Evolutionary conservation across 2,329 filamentous ascomycete genomes (phyloP).

Genomic region (Xylariaceae sp.): DNA sequence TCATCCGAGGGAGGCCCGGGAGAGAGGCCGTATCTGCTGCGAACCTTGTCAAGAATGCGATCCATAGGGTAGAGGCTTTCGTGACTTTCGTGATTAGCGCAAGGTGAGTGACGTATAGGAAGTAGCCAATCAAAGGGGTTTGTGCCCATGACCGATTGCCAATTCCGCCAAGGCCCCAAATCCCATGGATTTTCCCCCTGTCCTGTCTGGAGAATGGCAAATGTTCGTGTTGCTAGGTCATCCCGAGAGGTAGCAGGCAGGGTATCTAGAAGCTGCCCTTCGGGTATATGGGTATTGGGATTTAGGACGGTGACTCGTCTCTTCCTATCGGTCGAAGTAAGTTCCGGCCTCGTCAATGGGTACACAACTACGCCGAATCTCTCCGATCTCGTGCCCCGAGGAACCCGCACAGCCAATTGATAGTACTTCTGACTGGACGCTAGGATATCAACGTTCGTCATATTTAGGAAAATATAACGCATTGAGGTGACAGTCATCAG

Average conservation of each 20-base stretch:
- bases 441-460: constrained; percentile 80
- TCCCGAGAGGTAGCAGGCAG: constrained; percentile 36
- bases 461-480: constrained; percentile 66
- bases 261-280: constrained; percentile 12
- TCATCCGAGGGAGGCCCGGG: constrained; percentile 22
- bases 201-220: constrained; percentile 71
- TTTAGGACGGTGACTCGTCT: constrained; percentile 4
- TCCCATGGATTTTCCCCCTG: constrained; percentile 84
- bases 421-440: constrained; percentile 57
- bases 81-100: constrained; percentile 60
- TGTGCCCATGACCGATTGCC: constrained; percentile 74
- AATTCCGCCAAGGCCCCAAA: constrained; percentile 65
- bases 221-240: constrained; percentile 56
- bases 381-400: constrained; percentile 43
- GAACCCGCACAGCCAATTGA: constrained; percentile 71
- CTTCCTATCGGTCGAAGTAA: neutral
- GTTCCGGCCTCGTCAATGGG: constrained; percentile 43
- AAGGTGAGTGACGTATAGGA: constrained; percentile 71
- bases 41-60: constrained; percentile 54
- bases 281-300: constrained; percentile 13
- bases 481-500: constrained; percentile 73
- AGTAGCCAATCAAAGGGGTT: constrained; percentile 72
- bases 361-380: constrained; percentile 54
- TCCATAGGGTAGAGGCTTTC: constrained; percentile 67
- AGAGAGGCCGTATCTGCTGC: constrained; percentile 39